These are phyloP conservation scores for Poa annua DNA, from an alignment of 176 grass and related monocot genomes.

Conservation along the genomic window DNA sequence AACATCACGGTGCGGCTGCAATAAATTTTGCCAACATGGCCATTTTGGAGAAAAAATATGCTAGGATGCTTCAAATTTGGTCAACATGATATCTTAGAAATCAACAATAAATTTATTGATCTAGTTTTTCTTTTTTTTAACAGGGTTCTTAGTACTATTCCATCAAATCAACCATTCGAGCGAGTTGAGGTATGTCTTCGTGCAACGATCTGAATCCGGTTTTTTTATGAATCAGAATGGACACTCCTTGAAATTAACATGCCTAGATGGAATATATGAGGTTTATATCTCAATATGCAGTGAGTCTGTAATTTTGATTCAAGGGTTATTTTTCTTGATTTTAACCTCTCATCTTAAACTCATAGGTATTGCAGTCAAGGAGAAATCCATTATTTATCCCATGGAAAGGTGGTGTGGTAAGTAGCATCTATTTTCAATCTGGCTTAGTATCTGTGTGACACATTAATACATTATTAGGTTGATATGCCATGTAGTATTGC, in stretches of 20 bases:
- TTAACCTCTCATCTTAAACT: slow-evolving; percentile 43
- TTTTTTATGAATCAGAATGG: slow-evolving; percentile 1
- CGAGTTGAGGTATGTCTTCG: slow-evolving; percentile 74
- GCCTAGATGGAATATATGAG: slow-evolving; percentile 15
- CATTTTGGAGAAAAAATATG: neutral
- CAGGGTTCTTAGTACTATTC: slow-evolving; percentile 89
- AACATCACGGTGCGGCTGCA: neutral
- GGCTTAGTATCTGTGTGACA: neutral
- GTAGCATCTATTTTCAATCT: slow-evolving; percentile 48
- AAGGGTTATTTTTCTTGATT: slow-evolving; percentile 10
- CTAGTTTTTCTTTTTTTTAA: slow-evolving; percentile 14
- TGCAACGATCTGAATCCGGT: neutral
- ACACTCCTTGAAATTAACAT: neutral
- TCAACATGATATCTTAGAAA: neutral
- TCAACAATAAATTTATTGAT: slow-evolving; percentile 8
- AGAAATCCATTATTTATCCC: slow-evolving; percentile 85
- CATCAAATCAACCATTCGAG: slow-evolving; percentile 85
- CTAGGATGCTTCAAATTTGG: neutral
- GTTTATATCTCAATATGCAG: slow-evolving; percentile 1
- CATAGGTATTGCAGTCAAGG: slow-evolving; percentile 87
- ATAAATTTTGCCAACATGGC: neutral
- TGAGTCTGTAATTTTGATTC: neutral
- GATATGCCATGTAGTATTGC: neutral
- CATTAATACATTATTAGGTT: neutral
- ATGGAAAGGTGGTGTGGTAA: slow-evolving; percentile 99